A percentile compares a stretch with the other conserved stretches of the same genome.
phyloP scores from a whole-genome alignment of 768 basidiomycete genomes.

The Hygrocybe punicea region DNA sequence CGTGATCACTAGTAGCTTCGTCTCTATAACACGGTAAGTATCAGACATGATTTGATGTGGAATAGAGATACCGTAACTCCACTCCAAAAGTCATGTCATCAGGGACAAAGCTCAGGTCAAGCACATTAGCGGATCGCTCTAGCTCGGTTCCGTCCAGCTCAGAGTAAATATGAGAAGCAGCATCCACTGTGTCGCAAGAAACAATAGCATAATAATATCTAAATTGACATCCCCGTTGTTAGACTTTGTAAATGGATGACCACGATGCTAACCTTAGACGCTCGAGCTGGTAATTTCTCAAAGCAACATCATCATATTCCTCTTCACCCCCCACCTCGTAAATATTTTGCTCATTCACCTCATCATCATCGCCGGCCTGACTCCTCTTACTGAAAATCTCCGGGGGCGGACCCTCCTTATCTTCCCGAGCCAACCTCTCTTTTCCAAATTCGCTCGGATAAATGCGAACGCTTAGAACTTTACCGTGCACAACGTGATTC shows the following conservation, averaged over 20 bases:
- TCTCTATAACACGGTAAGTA: slow-evolving; percentile 52
- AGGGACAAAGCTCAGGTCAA: slow-evolving; percentile 92
- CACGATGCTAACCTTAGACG: slow-evolving; percentile 65
- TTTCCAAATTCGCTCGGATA: slow-evolving; percentile 96
- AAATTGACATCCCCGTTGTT: slow-evolving; percentile 6
- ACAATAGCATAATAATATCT: slow-evolving; percentile 97
- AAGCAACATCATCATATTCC: slow-evolving; percentile 83
- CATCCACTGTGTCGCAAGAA: slow-evolving; percentile 73
- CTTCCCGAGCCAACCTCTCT: slow-evolving; percentile 79
- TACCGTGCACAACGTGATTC: slow-evolving; percentile 52
- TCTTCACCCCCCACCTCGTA: slow-evolving; percentile 67
- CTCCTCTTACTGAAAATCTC: slow-evolving; percentile 70
- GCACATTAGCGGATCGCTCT: slow-evolving; percentile 93
- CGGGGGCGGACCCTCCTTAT: slow-evolving; percentile 82
- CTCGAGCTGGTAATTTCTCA: slow-evolving; percentile 90
- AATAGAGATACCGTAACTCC: slow-evolving; percentile 55
- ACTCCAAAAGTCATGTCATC: slow-evolving; percentile 83
- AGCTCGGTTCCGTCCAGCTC: slow-evolving; percentile 95
- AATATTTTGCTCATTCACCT: slow-evolving; percentile 61
- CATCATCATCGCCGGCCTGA: slow-evolving; percentile 44
- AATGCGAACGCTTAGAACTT: slow-evolving; percentile 71
- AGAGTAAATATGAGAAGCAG: slow-evolving; percentile 74
- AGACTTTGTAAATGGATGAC: slow-evolving; percentile 1
- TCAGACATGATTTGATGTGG: background rate
- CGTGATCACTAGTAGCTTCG: slow-evolving; percentile 69